Evolutionary conservation across 2,329 filamentous ascomycete species (phyloP).

Genomic region (Plectosphaerella sp.): DNA sequence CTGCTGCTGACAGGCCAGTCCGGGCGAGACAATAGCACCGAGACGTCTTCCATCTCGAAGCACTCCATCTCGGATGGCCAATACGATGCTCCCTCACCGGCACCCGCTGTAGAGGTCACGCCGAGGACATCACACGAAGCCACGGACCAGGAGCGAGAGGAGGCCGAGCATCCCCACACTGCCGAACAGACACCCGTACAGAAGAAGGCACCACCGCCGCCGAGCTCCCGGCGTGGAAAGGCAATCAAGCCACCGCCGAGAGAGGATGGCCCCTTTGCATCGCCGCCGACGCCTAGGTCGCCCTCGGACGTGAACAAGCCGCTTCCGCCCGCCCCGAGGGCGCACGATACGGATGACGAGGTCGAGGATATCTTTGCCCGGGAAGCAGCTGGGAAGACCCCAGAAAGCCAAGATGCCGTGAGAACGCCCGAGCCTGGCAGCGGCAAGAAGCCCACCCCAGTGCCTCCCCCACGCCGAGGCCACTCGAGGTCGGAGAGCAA

Average conservation of each 20-base stretch:
- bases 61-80: conserved; percentile 54
- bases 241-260: conserved; percentile 53
- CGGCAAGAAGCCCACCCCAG: conserved; percentile 40
- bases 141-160: conserved; percentile 43
- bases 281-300: conserved; percentile 20
- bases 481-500: conserved; percentile 18
- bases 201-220: conserved; percentile 68
- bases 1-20: conserved; percentile 70
- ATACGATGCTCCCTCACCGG: conserved; percentile 20
- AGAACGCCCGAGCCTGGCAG: conserved; percentile 34
- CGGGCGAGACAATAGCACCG: conserved; percentile 48
- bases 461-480: conserved; percentile 48
- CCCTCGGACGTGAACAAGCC: conserved; percentile 57
- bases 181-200: conserved; percentile 26
- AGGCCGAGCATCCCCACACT: conserved; percentile 29
- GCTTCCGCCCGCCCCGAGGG: conserved; percentile 49
- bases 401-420: conserved; percentile 33
- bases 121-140: conserved; percentile 56
- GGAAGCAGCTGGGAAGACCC: conserved; percentile 47
- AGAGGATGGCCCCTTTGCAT: conserved; percentile 17
- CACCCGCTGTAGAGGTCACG: conserved; percentile 24
- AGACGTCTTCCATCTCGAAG: conserved; percentile 54
- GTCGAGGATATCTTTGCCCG: conserved; percentile 48
- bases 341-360: conserved; percentile 41
- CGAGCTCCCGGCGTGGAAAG: conserved; percentile 73